Conservation (phyloP, 768 basidiomycete species). For the Clavulina sp. region DNA sequence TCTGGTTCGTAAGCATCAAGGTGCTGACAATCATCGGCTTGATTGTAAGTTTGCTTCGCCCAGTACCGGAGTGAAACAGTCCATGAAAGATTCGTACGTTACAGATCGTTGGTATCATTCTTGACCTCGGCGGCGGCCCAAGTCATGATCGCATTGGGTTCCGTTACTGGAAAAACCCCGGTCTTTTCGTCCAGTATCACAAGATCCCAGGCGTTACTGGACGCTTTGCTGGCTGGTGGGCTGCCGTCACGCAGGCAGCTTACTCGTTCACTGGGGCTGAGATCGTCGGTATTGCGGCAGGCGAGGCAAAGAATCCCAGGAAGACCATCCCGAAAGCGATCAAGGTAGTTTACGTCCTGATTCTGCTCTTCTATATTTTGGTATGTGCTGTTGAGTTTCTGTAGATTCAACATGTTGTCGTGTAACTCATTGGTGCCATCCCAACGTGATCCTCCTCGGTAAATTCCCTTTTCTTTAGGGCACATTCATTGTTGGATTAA, state of each 20-base stretch:
- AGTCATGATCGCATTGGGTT: conserved; percentile 62
- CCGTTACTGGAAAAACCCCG: conserved; percentile 77
- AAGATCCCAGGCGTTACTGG: conserved; percentile 20
- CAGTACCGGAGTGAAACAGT: no score
- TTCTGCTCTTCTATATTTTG: conserved; percentile 62
- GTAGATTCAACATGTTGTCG: no score
- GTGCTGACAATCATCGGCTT: conserved; percentile 35
- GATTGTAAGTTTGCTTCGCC: conserved; percentile 26
- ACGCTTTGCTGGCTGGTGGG: conserved; percentile 11
- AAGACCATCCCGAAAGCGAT: conserved; percentile 51
- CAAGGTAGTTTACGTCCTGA: conserved; percentile 51
- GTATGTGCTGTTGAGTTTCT: no score
- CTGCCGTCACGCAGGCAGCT: conserved; percentile 33
- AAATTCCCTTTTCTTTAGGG: no score
- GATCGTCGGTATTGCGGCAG: conserved; percentile 76
- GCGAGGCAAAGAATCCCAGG: conserved; percentile 49
- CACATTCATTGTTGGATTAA: conserved; percentile 60
- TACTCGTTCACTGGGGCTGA: conserved; percentile 92
- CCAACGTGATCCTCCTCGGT: no score
- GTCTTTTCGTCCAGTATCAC: conserved; percentile 57
- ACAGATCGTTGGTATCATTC: conserved; percentile 42
- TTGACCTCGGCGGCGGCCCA: conserved; percentile 83
- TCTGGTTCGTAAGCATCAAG: conserved; percentile 82
- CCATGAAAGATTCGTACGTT: conserved; percentile 12
- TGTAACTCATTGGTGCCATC: no score